Percentiles rank a stretch among this genome's conserved stretches.
These are phyloP conservation scores for Phoenix dactylifera DNA, from an alignment of 176 grass and related monocot species.

Conservation along the genomic window DNA sequence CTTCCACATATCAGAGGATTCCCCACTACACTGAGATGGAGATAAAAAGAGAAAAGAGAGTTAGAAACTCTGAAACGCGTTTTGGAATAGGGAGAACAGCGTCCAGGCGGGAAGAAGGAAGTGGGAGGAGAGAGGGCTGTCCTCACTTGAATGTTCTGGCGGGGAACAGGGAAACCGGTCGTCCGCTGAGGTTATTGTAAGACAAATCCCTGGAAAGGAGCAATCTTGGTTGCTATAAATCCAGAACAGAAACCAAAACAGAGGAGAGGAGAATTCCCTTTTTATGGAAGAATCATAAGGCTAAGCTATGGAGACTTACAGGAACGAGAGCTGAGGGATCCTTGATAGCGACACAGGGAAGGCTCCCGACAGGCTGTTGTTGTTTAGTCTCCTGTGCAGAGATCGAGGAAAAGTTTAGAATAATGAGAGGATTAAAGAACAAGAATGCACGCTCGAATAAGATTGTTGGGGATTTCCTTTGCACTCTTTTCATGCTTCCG, in stretches of 20 bases:
- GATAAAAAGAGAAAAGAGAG: neutral
- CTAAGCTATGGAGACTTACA: constrained; percentile 22
- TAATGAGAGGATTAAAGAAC: neutral
- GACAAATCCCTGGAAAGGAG: constrained; percentile 70
- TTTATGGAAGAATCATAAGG: too few species aligned
- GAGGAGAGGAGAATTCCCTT: constrained; percentile 1
- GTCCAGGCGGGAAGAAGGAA: too few species aligned
- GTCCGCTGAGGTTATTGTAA: constrained; percentile 85
- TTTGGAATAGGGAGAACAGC: constrained; percentile 16
- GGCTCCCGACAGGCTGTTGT: constrained; percentile 79
- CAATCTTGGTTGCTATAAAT: neutral
- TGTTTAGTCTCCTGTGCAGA: constrained; percentile 67
- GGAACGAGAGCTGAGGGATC: constrained; percentile 66
- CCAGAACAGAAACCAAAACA: neutral
- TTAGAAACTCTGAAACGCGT: too few species aligned
- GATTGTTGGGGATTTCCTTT: neutral
- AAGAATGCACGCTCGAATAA: neutral
- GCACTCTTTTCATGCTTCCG: constrained; percentile 3
- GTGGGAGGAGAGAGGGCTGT: neutral
- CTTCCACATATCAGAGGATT: constrained; percentile 83
- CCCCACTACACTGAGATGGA: constrained; percentile 53
- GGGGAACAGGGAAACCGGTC: constrained; percentile 63
- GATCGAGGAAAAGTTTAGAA: constrained; percentile 4
- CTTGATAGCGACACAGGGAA: constrained; percentile 68
- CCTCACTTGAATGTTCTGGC: constrained; percentile 78